Evolutionary conservation across 805 yeast genomes (phyloP).

Genomic region (Cyberlindnera galapagoensis): DNA sequence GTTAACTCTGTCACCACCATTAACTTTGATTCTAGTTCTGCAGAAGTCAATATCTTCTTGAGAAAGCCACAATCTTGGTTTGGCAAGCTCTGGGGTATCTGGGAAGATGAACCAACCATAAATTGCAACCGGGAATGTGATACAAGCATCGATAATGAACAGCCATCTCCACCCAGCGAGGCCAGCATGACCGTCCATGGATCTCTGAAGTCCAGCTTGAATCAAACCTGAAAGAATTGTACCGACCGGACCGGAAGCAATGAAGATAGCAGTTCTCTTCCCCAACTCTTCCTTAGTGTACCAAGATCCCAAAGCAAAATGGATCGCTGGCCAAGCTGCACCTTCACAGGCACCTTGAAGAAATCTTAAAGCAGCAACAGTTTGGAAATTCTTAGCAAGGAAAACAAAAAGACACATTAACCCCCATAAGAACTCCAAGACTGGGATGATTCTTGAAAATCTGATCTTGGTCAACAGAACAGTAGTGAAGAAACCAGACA

Average conservation of each 20-base stretch:
- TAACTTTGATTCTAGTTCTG: constrained; percentile 8
- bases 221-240: constrained; percentile 29
- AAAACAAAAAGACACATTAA: constrained; percentile 40
- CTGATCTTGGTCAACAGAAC: constrained; percentile 4
- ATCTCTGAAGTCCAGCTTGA: constrained; percentile 34
- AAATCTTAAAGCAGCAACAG: constrained; percentile 45
- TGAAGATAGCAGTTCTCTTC: constrained; percentile 14
- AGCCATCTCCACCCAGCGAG: constrained; percentile 26
- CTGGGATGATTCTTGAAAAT: constrained; percentile 6
- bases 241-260: constrained; percentile 13
- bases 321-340: constrained; percentile 15
- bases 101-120: constrained; percentile 42
- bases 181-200: constrained; percentile 34
- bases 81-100: constrained; percentile 26
- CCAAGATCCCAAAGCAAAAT: constrained; percentile 14
- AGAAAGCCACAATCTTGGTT: constrained; percentile 11
- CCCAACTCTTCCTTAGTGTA: constrained; percentile 10
- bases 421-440: constrained; percentile 24
- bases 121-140: constrained; percentile 44
- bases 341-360: constrained; percentile 39
- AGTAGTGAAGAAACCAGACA: constrained; percentile 3
- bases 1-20: constrained; percentile 14
- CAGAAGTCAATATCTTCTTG: constrained; percentile 15
- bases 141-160: constrained; percentile 40
- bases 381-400: constrained; percentile 1